These are phyloP conservation scores for Saprolegnia parasitica DNA, from an alignment of 352 stramenopile species.

Conservation along the genomic window DNA sequence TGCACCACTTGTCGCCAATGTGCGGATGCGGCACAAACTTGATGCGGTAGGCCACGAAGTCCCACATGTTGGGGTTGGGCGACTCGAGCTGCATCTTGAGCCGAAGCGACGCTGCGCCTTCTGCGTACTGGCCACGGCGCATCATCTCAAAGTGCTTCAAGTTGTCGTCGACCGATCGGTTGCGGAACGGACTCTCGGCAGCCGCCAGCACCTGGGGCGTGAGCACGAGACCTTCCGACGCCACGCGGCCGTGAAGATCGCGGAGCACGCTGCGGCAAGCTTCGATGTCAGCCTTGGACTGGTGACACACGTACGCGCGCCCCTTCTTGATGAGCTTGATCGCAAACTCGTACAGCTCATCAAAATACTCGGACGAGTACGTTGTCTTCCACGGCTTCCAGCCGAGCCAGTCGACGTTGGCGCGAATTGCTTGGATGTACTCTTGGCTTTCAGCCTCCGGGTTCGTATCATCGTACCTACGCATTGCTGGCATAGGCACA, in stretches of 20 bases:
- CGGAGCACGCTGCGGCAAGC: slow-evolving; percentile 61
- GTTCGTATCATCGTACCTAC: slow-evolving; percentile 98
- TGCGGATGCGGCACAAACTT: slow-evolving; percentile 97
- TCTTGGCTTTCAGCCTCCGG: slow-evolving; percentile 97
- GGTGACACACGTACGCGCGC: slow-evolving; percentile 93
- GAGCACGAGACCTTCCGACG: slow-evolving; percentile 20
- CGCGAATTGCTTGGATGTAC: slow-evolving; percentile 97
- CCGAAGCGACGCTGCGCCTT: slow-evolving; percentile 89
- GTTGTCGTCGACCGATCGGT: slow-evolving; percentile 93
- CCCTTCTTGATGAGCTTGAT: slow-evolving; percentile 93
- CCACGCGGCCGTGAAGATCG: slow-evolving; percentile 54
- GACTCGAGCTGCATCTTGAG: slow-evolving; percentile 99
- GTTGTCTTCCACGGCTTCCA: slow-evolving; percentile 94
- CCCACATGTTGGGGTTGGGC: slow-evolving; percentile 99
- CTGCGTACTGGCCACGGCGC: slow-evolving; percentile 85
- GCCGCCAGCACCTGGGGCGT: slow-evolving; percentile 49
- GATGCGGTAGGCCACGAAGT: slow-evolving; percentile 98
- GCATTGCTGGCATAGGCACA: background rate
- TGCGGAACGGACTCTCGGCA: slow-evolving; percentile 86
- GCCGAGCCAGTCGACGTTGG: slow-evolving; percentile 94
- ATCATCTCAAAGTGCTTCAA: slow-evolving; percentile 97
- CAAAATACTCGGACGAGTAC: slow-evolving; percentile 98
- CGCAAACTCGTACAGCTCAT: slow-evolving; percentile 95
- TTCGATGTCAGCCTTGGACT: slow-evolving; percentile 79
- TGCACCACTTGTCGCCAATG: slow-evolving; percentile 97